Evolutionary conservation across 345 rosid species (phyloP), one percentile per base, ranked within the genome.

Genomic region (Odontarrhena argentea): DNA sequence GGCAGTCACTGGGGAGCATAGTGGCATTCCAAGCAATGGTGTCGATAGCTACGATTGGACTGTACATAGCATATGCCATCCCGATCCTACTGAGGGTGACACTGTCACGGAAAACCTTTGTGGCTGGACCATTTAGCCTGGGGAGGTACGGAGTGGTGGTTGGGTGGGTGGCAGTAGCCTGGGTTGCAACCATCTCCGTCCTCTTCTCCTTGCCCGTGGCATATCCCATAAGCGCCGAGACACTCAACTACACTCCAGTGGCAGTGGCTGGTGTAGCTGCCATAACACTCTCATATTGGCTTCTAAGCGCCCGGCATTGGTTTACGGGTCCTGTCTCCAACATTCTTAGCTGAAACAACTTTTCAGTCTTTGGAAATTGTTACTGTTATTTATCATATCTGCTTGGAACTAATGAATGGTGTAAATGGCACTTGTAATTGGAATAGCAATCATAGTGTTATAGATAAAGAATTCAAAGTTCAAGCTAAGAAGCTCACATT

Each of bases 11-110:
- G 0, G 91, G 96, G 74, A 90, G 99, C 70, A 41, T 64, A 22
- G 99, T 90, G 72, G 99, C 99, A 30, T 94, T 94, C 63, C 83
- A 90, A 62, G 97, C 99, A 18, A 94, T 90, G 99, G 97, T 91
- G 63, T 94, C 96, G 25, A 94, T 94, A 53, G 97, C 99, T 57
- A 87, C 95, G 3, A 94, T 90, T 1, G 99, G 97, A 38, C 80
- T 90, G 69, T 94, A 94, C 82, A 90, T 94, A 60, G 99, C 99
- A 6, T 94, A 94, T 52, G 95, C 92, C 36, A 76, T 91, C 8
- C 99, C 99, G 0, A 91, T 87, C 61, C 78, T 91, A 74, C 78
- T 94, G 60, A 71, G 96, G 73, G 96, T 90, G 74, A 88, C 97
- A 2, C 65, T 94, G 70, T 88, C 96, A 4, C 84, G 91, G 52